Conservation (phyloP, 2,329 filamentous ascomycete genomes). For the Fusarium sp. region DNA sequence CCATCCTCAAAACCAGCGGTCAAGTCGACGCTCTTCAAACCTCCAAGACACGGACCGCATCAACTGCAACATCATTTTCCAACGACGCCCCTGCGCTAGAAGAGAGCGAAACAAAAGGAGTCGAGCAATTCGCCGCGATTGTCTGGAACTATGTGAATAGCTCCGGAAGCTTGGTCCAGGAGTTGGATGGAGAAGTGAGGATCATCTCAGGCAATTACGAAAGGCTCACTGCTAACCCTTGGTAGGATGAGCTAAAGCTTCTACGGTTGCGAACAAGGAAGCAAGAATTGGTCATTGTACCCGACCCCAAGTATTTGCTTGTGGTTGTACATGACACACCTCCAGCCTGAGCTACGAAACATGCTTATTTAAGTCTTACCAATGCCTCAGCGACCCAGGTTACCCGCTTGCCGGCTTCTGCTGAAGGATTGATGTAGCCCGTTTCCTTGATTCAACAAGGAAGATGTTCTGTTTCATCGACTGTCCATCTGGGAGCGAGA, state of each 20-base stretch:
- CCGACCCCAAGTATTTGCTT: conserved; percentile 81
- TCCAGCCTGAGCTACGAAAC: conserved; percentile 61
- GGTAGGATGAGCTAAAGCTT: conserved; percentile 79
- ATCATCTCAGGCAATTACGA: not conserved
- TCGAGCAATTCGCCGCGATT: conserved; percentile 79
- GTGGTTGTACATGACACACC: conserved; percentile 87
- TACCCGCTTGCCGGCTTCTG: conserved; percentile 20
- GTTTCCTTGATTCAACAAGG: conserved; percentile 6
- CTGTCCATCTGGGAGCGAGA: conserved; percentile 11
- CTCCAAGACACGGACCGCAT: conserved; percentile 50
- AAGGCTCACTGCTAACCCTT: conserved; percentile 35
- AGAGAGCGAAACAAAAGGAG: conserved; percentile 65
- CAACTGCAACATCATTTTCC: conserved; percentile 57
- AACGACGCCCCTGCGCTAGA: conserved; percentile 56
- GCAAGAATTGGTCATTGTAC: conserved; percentile 85
- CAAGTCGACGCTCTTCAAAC: conserved; percentile 68
- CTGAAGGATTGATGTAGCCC: conserved; percentile 10
- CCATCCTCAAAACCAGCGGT: conserved; percentile 80
- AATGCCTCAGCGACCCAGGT: conserved; percentile 22
- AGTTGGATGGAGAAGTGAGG: conserved; percentile 75
- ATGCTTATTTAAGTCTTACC: conserved; percentile 23
- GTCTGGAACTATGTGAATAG: conserved; percentile 80
- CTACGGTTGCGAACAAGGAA: conserved; percentile 83
- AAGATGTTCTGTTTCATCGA: conserved; percentile 19
- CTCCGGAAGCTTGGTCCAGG: conserved; percentile 76